Percentiles rank a stretch among this genome's conserved stretches.
Conservation (phyloP, 148 eudicot genomes). For the Fagopyrum homotropicum region DNA sequence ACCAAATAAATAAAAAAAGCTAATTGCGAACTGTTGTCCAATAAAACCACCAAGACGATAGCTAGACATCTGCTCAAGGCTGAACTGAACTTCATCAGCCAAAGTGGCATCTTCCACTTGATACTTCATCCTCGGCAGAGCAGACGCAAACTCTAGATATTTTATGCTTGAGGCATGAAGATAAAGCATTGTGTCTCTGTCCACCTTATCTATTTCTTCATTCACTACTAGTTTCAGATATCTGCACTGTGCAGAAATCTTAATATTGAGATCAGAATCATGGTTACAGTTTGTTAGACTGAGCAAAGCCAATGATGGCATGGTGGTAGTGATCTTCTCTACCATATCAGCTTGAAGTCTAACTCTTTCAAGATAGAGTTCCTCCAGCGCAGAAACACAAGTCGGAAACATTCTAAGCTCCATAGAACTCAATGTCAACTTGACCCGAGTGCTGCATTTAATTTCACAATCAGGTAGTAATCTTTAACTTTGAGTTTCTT, state of each 20-base stretch:
- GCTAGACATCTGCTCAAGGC: not conserved
- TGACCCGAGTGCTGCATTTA: not conserved
- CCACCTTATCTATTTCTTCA: not conserved
- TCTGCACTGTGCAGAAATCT: not conserved
- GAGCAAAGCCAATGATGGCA: not conserved
- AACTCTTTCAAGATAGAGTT: not conserved
- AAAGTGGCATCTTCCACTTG: not conserved
- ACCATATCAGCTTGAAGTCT: not conserved
- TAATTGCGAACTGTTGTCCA: not conserved
- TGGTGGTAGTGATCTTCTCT: not conserved
- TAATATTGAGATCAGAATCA: not conserved
- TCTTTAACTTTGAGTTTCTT: not conserved
- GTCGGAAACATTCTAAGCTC: not conserved
- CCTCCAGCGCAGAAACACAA: not conserved
- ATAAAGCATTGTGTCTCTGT: not conserved
- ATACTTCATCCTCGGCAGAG: not conserved
- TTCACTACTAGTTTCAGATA: not conserved
- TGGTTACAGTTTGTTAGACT: not conserved
- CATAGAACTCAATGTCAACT: not conserved
- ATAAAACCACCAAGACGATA: not conserved
- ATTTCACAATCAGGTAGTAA: not conserved
- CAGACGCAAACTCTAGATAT: not conserved
- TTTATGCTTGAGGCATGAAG: not conserved
- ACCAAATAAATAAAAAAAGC: not conserved
- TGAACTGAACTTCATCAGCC: not conserved